These are phyloP conservation scores for Boletus speciosus DNA, from an alignment of 768 basidiomycete species.

Conservation along the genomic window DNA sequence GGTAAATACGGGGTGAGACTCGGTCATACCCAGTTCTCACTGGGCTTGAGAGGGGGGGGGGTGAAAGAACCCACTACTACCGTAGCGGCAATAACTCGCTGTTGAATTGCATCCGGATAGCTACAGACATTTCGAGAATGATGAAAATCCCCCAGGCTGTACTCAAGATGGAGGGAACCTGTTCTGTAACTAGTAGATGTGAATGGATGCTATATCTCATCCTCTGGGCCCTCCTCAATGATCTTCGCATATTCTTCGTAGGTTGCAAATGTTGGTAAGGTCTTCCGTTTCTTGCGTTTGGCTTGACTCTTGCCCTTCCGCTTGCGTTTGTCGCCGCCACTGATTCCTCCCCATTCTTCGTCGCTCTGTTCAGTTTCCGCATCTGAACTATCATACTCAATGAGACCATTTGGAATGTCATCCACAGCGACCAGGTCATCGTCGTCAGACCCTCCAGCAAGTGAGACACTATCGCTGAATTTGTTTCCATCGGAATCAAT, in stretches of 20 bases:
- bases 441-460: slow-evolving; percentile 66
- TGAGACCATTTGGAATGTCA: slow-evolving; percentile 53
- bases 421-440: slow-evolving; percentile 62
- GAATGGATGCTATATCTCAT: slow-evolving; percentile 18
- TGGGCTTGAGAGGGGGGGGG: too few relatives aligned
- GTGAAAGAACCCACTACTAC: too few relatives aligned
- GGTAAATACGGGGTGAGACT: too few relatives aligned
- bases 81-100: too few relatives aligned
- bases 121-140: too few relatives aligned
- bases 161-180: too few relatives aligned
- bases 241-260: slow-evolving; percentile 84
- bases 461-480: slow-evolving; percentile 46
- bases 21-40: too few relatives aligned
- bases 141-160: too few relatives aligned
- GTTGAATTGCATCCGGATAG: too few relatives aligned
- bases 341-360: slow-evolving; percentile 35
- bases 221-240: slow-evolving; percentile 60
- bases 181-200: not conserved
- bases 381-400: slow-evolving; percentile 59
- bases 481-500: slow-evolving; percentile 30
- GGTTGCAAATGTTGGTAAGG: slow-evolving; percentile 78
- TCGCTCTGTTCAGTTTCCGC: slow-evolving; percentile 22
- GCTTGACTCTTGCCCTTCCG: slow-evolving; percentile 40
- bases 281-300: slow-evolving; percentile 62
- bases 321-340: slow-evolving; percentile 54